phyloP scores from a whole-genome alignment of 2,329 filamentous ascomycete genomes.

The Paradendryphiella salina region DNA sequence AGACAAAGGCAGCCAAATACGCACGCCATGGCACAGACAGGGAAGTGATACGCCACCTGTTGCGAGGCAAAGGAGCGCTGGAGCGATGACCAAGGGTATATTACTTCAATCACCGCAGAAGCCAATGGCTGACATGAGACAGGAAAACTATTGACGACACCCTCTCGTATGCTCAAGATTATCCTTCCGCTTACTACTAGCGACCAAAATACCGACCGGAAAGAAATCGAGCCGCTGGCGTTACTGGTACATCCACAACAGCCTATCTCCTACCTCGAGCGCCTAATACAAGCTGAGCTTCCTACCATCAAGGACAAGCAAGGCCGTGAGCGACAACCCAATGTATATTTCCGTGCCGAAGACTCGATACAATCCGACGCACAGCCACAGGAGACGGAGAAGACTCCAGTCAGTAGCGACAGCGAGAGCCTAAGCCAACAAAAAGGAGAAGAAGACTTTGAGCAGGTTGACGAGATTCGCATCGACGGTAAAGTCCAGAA shows the following conservation, averaged over 20 bases:
- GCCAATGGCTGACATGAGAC: constrained; percentile 9
- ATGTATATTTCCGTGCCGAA: constrained; percentile 78
- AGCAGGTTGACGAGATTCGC: constrained; percentile 54
- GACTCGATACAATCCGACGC: constrained; percentile 67
- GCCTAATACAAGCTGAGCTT: constrained; percentile 84
- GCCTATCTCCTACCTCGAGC: constrained; percentile 85
- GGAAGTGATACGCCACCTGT: constrained; percentile 63
- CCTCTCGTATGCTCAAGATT: constrained; percentile 77
- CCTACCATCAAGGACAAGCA: constrained; percentile 65
- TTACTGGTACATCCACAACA: constrained; percentile 87
- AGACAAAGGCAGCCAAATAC: constrained; percentile 60
- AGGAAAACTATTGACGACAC: constrained; percentile 80
- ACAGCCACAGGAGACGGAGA: constrained; percentile 29
- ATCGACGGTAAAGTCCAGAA: constrained; percentile 55
- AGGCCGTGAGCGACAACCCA: constrained; percentile 70
- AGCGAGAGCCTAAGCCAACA: constrained; percentile 32
- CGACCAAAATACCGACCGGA: constrained; percentile 62
- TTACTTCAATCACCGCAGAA: background rate
- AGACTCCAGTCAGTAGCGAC: constrained; percentile 33
- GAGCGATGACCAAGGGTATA: constrained; percentile 67
- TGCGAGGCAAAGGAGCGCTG: constrained; percentile 54
- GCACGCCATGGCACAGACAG: constrained; percentile 68
- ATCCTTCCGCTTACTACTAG: constrained; percentile 72
- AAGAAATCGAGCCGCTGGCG: constrained; percentile 80
- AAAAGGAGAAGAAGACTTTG: constrained; percentile 47